Evolutionary conservation across 2,329 filamentous ascomycete species (phyloP), one percentile per base, ranked within the genome.

Genomic region (Claviceps sp.): DNA sequence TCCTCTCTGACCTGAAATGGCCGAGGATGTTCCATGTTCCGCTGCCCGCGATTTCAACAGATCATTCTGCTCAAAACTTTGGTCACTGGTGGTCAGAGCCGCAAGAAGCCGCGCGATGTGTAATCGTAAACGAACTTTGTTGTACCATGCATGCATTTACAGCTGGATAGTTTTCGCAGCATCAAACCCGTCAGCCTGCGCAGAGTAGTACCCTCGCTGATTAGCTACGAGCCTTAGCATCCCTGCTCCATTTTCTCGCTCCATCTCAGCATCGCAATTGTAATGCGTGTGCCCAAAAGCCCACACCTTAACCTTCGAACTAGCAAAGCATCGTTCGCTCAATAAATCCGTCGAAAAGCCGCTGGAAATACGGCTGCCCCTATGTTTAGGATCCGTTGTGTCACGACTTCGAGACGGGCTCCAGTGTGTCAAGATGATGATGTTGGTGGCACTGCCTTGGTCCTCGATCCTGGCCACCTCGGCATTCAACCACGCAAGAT

Each of bases 211-310:
- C 0, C 70, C 70, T 48, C 61, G 57, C 54, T 73, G 70, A 51
- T 73, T 70, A 0, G 70, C 55, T 3, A 70, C 11, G 4, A 72
- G 53, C 30, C 70, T 61, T 51, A 68, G 62, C 4, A 58, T 58
- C 47, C 0, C 42, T 52, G 38, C 41, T 11, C 9, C 50, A 58
- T 4, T 22, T 7, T 8, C 18, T 0, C 56, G 50, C 14, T 61
- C 59, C 3, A 66, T 62, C 4, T 52, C 26, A 52, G 68, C 70
- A 41, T 70, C 65, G 57, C 70, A 73, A 52, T 71, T 73, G 56
- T 64, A 73, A 55, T 75, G 72, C 11, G 72, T 76, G 54, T 76
- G 72, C 0, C 73, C 72, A 60, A 75, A 76, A 0, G 65, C 72
- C 73, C 72, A 77, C 0, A 71, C 34, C 57, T 62, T 68, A 18